phyloP scores from a whole-genome alignment of 306 rosid species.

The Arachis hypogaea region DNA sequence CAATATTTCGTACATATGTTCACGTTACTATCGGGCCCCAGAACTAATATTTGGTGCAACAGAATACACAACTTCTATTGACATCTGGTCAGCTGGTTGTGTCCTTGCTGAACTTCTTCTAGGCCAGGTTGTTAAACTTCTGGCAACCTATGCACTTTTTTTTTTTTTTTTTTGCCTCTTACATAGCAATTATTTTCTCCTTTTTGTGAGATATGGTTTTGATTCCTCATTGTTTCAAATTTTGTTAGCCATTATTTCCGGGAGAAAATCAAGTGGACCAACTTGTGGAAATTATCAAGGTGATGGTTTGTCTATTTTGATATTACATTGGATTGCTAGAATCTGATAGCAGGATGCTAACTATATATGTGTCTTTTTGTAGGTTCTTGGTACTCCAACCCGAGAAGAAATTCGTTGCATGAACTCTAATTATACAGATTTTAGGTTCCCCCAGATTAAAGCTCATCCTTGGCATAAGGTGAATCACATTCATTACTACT shows the following conservation, averaged over 20 bases:
- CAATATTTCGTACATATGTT: conserved; percentile 91
- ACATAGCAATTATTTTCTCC: conserved; percentile 6
- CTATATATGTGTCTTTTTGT: conserved; percentile 37
- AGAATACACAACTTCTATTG: conserved; percentile 85
- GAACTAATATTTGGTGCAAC: conserved; percentile 97
- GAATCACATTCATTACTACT: conserved; percentile 31
- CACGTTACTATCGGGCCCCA: conserved; percentile 98
- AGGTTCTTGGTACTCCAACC: conserved; percentile 98
- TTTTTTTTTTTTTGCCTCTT: conserved; percentile 29
- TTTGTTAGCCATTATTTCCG: conserved; percentile 85
- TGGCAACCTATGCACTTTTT: conserved; percentile 23
- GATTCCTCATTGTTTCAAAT: conserved; percentile 43
- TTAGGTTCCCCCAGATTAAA: conserved; percentile 94
- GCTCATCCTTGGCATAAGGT: conserved; percentile 99
- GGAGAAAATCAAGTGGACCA: conserved; percentile 96
- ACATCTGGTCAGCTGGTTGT: conserved; percentile 99
- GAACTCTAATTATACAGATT: conserved; percentile 91
- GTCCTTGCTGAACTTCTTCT: conserved; percentile 97
- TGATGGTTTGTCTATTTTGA: conserved; percentile 45
- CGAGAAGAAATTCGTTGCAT: conserved; percentile 98
- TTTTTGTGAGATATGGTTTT: conserved; percentile 26
- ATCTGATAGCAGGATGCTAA: conserved; percentile 25
- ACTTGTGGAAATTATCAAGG: conserved; percentile 97
- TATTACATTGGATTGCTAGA: conserved; percentile 27
- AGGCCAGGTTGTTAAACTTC: conserved; percentile 69